Percentiles rank a stretch among this genome's conserved stretches.
phyloP scores from a whole-genome alignment of 148 eudicot species.

The Nyssa sinensis region DNA sequence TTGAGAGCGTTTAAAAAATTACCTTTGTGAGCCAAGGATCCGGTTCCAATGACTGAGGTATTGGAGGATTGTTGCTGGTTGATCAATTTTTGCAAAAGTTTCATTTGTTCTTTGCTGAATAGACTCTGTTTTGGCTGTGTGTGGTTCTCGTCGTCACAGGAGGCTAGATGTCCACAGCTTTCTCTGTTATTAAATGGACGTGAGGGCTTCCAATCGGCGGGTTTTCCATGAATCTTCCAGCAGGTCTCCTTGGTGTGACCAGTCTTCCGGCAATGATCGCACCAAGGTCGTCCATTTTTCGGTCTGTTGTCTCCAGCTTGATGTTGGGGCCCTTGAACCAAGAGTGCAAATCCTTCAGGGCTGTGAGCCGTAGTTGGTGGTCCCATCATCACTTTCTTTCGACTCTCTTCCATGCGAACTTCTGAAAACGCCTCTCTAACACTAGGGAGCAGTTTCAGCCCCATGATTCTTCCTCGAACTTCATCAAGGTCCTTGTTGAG shows the following conservation, averaged over 20 bases:
- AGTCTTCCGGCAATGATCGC: background rate
- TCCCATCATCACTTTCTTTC: background rate
- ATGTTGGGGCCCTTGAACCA: background rate
- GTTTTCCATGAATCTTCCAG: background rate
- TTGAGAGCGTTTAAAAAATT: background rate
- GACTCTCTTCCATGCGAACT: background rate
- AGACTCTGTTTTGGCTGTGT: background rate
- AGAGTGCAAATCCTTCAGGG: background rate
- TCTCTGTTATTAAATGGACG: background rate
- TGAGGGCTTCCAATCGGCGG: too few relatives aligned
- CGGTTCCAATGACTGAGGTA: background rate
- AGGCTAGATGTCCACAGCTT: background rate
- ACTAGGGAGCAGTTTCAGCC: background rate
- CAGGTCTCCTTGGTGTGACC: background rate
- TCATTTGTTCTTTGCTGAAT: background rate
- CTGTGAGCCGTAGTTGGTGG: background rate
- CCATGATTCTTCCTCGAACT: background rate
- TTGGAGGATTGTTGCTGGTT: background rate
- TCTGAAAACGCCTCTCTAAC: background rate
- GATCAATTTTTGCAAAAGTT: background rate
- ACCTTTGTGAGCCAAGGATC: background rate
- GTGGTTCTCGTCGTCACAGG: background rate
- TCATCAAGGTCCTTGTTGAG: too few relatives aligned
- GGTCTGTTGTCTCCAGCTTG: background rate
- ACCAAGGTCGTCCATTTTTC: background rate